Evolutionary conservation across 768 basidiomycete species (phyloP).

Genomic region (Leccinum boreale): DNA sequence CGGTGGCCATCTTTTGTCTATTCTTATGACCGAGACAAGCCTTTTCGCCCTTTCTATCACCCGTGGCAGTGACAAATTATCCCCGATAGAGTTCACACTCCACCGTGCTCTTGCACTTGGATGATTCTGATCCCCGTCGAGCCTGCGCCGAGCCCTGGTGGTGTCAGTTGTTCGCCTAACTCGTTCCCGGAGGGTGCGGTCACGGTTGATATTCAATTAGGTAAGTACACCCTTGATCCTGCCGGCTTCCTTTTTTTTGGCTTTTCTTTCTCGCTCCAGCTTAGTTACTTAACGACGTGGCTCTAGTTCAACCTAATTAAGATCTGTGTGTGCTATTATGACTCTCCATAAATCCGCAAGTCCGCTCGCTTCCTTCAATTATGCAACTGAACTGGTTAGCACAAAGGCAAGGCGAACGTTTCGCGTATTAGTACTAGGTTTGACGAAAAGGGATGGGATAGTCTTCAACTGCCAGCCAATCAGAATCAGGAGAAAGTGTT

Average conservation of each 20-base stretch:
- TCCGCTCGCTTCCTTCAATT: constrained; percentile 18
- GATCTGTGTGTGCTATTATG: constrained; percentile 10
- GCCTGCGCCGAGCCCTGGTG: constrained; percentile 21
- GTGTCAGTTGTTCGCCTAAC: constrained; percentile 19
- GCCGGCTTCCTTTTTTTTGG: constrained; percentile 26
- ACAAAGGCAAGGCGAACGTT: background rate
- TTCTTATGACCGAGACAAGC: constrained; percentile 11
- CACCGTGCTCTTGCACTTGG: constrained; percentile 3
- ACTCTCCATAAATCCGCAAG: constrained; percentile 1
- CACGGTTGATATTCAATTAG: constrained; percentile 18
- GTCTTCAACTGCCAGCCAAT: background rate
- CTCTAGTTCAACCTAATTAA: constrained; percentile 8
- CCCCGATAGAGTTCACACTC: constrained; percentile 11
- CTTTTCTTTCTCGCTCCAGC: constrained; percentile 16
- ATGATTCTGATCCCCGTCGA: constrained; percentile 19
- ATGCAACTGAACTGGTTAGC: background rate
- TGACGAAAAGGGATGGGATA: background rate
- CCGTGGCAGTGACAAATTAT: constrained; percentile 2
- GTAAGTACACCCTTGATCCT: constrained; percentile 12
- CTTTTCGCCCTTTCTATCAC: constrained; percentile 1
- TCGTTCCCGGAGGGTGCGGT: background rate
- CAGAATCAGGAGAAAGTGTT: background rate
- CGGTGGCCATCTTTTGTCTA: constrained; percentile 6
- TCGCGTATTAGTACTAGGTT: background rate
- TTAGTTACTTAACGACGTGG: constrained; percentile 14